Evolutionary conservation across 108 stramenopile species (phyloP).

Genomic region (Chaetoceros muelleri): DNA sequence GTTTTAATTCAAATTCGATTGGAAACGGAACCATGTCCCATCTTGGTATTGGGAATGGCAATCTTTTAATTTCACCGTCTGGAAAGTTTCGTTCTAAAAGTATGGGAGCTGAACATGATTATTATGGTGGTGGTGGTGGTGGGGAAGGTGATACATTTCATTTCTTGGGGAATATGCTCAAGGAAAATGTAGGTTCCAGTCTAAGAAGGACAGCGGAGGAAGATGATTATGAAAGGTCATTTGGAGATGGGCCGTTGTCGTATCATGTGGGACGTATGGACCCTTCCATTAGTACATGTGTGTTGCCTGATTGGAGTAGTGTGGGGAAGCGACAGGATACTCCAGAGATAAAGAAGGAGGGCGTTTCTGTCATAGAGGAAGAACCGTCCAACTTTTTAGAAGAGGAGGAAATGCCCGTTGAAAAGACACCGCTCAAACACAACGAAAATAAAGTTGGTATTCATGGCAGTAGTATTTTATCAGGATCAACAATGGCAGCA

Average conservation of each 20-base stretch:
- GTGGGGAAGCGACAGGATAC: neutral
- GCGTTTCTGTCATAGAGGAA: neutral
- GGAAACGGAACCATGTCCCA: conserved; percentile 6
- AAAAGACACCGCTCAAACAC: neutral
- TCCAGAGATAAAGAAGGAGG: neutral
- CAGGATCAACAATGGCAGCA: too few species aligned
- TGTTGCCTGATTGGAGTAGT: neutral
- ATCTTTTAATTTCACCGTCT: too few species aligned
- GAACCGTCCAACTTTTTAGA: conserved; percentile 1
- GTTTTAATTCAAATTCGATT: neutral
- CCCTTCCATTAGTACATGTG: too few species aligned
- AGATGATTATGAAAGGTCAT: neutral
- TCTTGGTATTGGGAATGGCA: neutral
- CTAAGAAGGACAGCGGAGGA: neutral
- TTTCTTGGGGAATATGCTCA: conserved; percentile 18
- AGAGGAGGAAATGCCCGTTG: neutral
- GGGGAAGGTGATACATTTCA: conserved; percentile 2
- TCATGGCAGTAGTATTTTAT: too few species aligned
- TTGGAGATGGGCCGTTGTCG: too few species aligned
- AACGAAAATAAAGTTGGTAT: too few species aligned
- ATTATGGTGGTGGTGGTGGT: too few species aligned
- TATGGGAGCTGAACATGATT: conserved; percentile 12
- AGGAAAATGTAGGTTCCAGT: neutral
- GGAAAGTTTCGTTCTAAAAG: conserved; percentile 13
- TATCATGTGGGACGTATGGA: neutral